phyloP scores from a whole-genome alignment of 371 early-diverging fungal species.

The Apophysomyces elegans region DNA sequence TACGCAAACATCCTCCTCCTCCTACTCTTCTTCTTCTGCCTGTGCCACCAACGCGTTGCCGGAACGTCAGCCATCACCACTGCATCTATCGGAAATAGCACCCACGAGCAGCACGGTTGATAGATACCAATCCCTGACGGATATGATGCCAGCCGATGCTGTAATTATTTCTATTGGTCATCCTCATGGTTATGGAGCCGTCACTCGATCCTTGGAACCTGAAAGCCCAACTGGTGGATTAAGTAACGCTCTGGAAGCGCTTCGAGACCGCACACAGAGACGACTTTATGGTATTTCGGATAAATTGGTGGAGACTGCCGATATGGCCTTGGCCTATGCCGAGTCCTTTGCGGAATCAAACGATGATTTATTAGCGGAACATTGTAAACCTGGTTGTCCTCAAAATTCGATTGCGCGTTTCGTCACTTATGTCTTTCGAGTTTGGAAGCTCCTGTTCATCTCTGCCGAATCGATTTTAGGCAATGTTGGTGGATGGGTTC shows the following conservation, averaged over 20 bases:
- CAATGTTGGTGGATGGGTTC: neutral
- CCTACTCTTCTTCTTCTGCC: no score
- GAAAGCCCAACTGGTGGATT: neutral
- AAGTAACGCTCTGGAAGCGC: neutral
- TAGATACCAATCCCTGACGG: constrained; percentile 41
- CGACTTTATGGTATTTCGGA: constrained; percentile 6
- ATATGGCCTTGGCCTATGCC: constrained; percentile 32
- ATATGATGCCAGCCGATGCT: constrained; percentile 27
- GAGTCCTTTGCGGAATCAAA: constrained; percentile 19
- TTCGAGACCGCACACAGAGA: neutral
- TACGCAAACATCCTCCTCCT: constrained; percentile 2
- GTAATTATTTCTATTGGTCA: constrained; percentile 3
- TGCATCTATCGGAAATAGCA: constrained; percentile 11
- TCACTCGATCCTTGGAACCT: constrained; percentile 4
- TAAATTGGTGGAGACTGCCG: constrained; percentile 28
- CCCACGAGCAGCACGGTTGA: constrained; percentile 13
- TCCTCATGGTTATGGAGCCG: constrained; percentile 10
- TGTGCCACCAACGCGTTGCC: neutral
- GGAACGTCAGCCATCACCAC: constrained; percentile 8
- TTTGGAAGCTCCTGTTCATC: constrained; percentile 42
- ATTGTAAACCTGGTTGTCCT: neutral
- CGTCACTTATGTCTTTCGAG: constrained; percentile 26
- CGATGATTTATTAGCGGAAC: neutral
- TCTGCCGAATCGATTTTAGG: constrained; percentile 37
- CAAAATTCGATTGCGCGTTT: constrained; percentile 16